A percentile compares a stretch with the other conserved stretches of the same genome.
phyloP scores from a whole-genome alignment of 768 basidiomycete species.

The Termitomyces sp. region DNA sequence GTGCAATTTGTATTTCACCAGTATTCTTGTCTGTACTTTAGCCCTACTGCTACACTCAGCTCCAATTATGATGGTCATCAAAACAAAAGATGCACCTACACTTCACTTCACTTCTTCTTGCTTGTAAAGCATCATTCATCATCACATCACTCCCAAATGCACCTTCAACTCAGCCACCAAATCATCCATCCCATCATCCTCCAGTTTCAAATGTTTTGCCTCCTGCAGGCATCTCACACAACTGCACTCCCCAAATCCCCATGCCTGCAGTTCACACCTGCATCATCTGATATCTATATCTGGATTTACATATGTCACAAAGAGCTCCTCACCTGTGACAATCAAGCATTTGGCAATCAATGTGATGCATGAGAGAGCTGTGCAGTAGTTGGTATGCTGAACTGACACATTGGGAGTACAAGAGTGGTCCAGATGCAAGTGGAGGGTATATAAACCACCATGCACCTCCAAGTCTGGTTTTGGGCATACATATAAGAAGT shows the following conservation, averaged over 20 bases:
- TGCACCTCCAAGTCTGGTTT: slow-evolving; percentile 74
- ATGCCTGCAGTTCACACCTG: slow-evolving; percentile 50
- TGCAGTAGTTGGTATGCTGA: slow-evolving; percentile 66
- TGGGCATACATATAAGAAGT: background rate
- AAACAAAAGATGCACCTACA: background rate
- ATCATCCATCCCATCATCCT: slow-evolving; percentile 31
- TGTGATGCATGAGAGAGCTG: slow-evolving; percentile 68
- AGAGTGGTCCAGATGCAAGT: slow-evolving; percentile 84
- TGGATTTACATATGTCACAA: slow-evolving; percentile 77
- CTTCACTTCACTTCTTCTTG: background rate
- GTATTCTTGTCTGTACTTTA: background rate
- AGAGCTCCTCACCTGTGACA: slow-evolving; percentile 64
- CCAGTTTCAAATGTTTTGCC: slow-evolving; percentile 30
- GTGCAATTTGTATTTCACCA: background rate
- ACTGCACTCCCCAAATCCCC: slow-evolving; percentile 70
- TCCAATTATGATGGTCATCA: background rate
- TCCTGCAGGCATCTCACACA: slow-evolving; percentile 70
- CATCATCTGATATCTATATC: slow-evolving; percentile 40
- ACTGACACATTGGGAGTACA: slow-evolving; percentile 79
- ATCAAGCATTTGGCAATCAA: slow-evolving; percentile 65
- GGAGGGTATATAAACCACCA: slow-evolving; percentile 80
- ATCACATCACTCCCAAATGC: slow-evolving; percentile 49
- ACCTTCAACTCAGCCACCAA: slow-evolving; percentile 59
- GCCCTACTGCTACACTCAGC: background rate
- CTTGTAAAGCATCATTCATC: background rate